Evolutionary conservation across 768 basidiomycete genomes (phyloP), one percentile per base, ranked within the genome.

Genomic region (Lyophyllum atratum): DNA sequence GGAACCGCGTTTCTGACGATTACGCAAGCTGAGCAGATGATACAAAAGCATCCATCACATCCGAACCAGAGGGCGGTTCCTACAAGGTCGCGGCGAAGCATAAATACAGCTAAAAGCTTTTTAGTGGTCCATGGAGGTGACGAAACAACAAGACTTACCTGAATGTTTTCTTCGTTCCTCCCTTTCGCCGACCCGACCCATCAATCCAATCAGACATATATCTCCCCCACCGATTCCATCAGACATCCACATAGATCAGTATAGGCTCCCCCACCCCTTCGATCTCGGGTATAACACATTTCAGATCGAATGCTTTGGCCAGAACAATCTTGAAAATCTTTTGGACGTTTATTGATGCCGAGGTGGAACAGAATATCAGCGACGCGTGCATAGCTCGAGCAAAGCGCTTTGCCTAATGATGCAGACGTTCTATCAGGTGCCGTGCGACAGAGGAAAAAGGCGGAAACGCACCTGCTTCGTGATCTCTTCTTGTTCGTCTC

Each of bases 361-460:
- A 93, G 47, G 97, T 99, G 49, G 96, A 98, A 76, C 96, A 99
- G 76, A 98, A 99, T 72, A 99, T 97, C 58, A 99, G 77, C n/a
- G 95, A 96, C 17, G 97, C 95, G 72, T 98, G 95, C 97, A 99
- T 99, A 49, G 97, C 97, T 71, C 92, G 90, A 59, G 95, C 93
- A 75, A 99, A 99, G 64, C 96, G 87, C 73, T 97, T 97, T 43
- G 97, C 96, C 92, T 95, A 68, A 54, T 53, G 52, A 43, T 9
- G 11, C 54, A 26, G 52, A 53, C 24, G 52, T 40, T 46, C 37
- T 40, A 15, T 48, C 26, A 56, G 5, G 29, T 39, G 26, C 43
- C 21, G 11, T 15, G 33, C 22, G 49, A 25, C 43, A 49, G 24
- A 51, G 53, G 53, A 47, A 48, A 28, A 42, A 42, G 8, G 19